These are phyloP conservation scores for Tetrahymena thermophila DNA, from an alignment of 73 alveolate genomes.

Conservation along the genomic window DNA sequence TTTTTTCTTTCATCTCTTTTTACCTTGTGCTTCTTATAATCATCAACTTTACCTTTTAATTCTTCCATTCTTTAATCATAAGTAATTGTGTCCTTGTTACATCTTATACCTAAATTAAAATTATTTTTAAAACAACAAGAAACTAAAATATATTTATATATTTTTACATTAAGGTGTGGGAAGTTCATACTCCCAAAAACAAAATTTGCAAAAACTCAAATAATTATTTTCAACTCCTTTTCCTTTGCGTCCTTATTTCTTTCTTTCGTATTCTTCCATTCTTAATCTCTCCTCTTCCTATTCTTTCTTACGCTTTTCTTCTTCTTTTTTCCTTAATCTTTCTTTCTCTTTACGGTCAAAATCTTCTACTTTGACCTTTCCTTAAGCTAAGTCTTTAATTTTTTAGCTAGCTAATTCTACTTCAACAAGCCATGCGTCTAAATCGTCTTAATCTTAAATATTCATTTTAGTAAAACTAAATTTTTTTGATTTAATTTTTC, in stretches of 20 bases:
- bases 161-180: constrained; percentile 80
- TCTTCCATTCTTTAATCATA: constrained; percentile 54
- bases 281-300: constrained; percentile 50
- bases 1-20: constrained; percentile 79
- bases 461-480: background rate
- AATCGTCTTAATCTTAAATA: constrained; percentile 13
- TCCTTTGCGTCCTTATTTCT: constrained; percentile 89
- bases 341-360: constrained; percentile 72
- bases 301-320: constrained; percentile 57
- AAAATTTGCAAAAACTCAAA: constrained; percentile 77
- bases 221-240: constrained; percentile 88
- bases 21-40: constrained; percentile 59
- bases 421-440: constrained; percentile 47
- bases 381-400: constrained; percentile 6
- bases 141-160: constrained; percentile 30
- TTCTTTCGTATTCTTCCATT: constrained; percentile 55
- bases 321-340: constrained; percentile 57
- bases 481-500: background rate
- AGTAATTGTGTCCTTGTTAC: constrained; percentile 35
- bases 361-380: constrained; percentile 67
- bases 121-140: constrained; percentile 14
- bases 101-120: constrained; percentile 66
- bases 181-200: constrained; percentile 83
- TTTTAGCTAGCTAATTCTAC: constrained; percentile 35
- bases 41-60: constrained; percentile 81